A percentile compares a stretch with the other conserved stretches of the same genome.
phyloP scores from a whole-genome alignment of 2,329 filamentous ascomycete species.

The Tetracladium maxilliforme region DNA sequence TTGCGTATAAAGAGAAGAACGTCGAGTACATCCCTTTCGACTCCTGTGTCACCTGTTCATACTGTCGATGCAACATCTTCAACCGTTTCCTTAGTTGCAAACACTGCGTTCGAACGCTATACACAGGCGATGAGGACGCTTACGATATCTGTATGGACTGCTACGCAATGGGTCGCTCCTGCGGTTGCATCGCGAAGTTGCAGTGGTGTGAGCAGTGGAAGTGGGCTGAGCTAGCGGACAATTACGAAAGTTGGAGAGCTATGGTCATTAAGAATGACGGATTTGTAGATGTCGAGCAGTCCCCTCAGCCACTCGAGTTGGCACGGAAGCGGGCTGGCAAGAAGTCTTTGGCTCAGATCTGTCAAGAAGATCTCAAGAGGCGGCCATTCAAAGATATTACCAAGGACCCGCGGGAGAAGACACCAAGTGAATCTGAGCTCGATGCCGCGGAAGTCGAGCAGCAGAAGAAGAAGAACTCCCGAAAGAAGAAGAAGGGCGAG shows the following conservation, averaged over 20 bases:
- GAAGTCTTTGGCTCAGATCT: slow-evolving; percentile 83
- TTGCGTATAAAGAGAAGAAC: slow-evolving; percentile 53
- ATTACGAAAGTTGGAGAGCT: slow-evolving; percentile 71
- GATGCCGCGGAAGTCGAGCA: slow-evolving; percentile 49
- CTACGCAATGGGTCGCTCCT: slow-evolving; percentile 93
- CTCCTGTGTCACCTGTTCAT: slow-evolving; percentile 87
- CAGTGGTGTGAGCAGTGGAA: slow-evolving; percentile 88
- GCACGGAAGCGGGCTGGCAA: slow-evolving; percentile 52
- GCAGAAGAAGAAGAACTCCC: slow-evolving; percentile 39
- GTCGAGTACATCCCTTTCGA: slow-evolving; percentile 72
- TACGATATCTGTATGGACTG: slow-evolving; percentile 99
- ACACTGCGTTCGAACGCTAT: slow-evolving; percentile 55
- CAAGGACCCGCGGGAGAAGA: slow-evolving; percentile 23
- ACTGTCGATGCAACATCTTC: slow-evolving; percentile 92
- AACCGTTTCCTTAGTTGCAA: slow-evolving; percentile 92
- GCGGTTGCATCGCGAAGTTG: slow-evolving; percentile 71
- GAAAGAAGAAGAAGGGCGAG: slow-evolving; percentile 37
- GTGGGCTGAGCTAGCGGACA: slow-evolving; percentile 63
- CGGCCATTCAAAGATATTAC: slow-evolving; percentile 75
- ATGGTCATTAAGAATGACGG: slow-evolving; percentile 64
- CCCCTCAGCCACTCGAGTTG: slow-evolving; percentile 55
- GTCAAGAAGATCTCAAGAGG: slow-evolving; percentile 69
- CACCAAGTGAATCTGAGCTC: slow-evolving; percentile 27
- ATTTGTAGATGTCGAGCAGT: slow-evolving; percentile 47
- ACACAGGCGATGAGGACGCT: slow-evolving; percentile 57